phyloP scores from a whole-genome alignment of 345 rosid genomes.

The Heritiera fomes region DNA sequence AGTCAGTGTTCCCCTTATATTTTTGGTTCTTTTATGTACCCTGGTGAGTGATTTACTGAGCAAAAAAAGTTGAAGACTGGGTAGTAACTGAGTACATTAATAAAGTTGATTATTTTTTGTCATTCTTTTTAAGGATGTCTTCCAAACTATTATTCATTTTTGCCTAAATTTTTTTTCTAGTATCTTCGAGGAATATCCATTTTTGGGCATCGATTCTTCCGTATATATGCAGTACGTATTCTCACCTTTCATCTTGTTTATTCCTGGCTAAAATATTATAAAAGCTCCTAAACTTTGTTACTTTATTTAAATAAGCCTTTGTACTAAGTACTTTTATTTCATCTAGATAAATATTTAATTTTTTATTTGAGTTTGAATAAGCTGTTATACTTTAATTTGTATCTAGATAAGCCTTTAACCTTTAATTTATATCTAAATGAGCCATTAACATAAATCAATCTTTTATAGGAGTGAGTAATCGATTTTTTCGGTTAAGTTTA shows the following conservation, averaged over 20 bases:
- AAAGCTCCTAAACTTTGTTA: too few relatives aligned
- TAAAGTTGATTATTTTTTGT: conserved; percentile 3
- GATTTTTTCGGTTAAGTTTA: too few relatives aligned
- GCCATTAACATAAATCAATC: too few relatives aligned
- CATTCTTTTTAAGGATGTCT: background rate
- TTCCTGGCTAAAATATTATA: background rate
- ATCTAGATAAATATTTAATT: too few relatives aligned
- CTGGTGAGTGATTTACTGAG: conserved; percentile 56
- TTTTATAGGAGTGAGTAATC: too few relatives aligned
- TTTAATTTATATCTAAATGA: too few relatives aligned
- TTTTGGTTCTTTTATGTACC: conserved; percentile 79
- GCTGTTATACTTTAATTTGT: too few relatives aligned
- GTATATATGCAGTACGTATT: conserved; percentile 70
- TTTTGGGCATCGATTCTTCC: conserved; percentile 79
- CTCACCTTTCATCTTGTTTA: conserved; percentile 7
- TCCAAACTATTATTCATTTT: background rate
- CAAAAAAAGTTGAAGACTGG: conserved; percentile 2
- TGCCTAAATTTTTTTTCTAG: conserved; percentile 36
- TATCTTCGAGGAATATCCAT: conserved; percentile 84
- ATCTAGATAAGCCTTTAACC: too few relatives aligned
- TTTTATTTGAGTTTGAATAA: too few relatives aligned
- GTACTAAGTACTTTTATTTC: too few relatives aligned
- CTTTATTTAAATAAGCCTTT: too few relatives aligned
- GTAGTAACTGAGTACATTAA: background rate
- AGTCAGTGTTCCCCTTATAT: conserved; percentile 72